Evolutionary conservation across 2,329 filamentous ascomycete species (phyloP).

Genomic region (Colletotrichum sp.): DNA sequence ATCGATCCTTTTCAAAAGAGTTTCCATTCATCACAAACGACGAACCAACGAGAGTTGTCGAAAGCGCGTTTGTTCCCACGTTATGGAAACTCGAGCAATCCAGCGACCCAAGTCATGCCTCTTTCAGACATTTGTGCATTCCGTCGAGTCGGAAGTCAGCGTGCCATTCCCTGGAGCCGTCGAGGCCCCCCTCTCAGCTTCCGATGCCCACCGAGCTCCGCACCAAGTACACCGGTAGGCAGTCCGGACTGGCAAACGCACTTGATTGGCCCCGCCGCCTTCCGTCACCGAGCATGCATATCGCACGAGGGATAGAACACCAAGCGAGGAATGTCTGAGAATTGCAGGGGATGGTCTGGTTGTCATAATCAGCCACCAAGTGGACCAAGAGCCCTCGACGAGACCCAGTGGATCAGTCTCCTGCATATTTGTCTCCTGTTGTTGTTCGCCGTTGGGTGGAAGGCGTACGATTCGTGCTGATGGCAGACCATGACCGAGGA

Average conservation of each 20-base stretch:
- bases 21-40: background rate
- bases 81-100: slow-evolving; percentile 10
- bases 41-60: slow-evolving; percentile 7
- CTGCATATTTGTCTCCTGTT: slow-evolving; percentile 23
- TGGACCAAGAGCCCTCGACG: slow-evolving; percentile 1
- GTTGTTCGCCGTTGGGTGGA: slow-evolving; percentile 16
- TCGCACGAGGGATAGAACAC: slow-evolving; percentile 14
- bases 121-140: slow-evolving; percentile 4
- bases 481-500: background rate
- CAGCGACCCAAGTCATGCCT: slow-evolving; percentile 9
- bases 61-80: slow-evolving; percentile 8
- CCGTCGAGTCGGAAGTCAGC: background rate
- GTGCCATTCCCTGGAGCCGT: slow-evolving; percentile 13
- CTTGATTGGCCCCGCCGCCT: background rate
- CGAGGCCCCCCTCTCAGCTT: slow-evolving; percentile 5
- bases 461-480: slow-evolving; percentile 12
- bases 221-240: background rate
- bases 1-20: background rate
- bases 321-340: slow-evolving; percentile 20
- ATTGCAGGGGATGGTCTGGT: slow-evolving; percentile 16
- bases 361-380: slow-evolving; percentile 17
- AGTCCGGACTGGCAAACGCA: background rate
- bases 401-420: slow-evolving; percentile 14
- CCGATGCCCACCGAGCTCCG: slow-evolving; percentile 4
- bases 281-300: slow-evolving; percentile 5